These are phyloP conservation scores for Avena sativa DNA, from an alignment of 176 grass and related monocot genomes.

Conservation along the genomic window DNA sequence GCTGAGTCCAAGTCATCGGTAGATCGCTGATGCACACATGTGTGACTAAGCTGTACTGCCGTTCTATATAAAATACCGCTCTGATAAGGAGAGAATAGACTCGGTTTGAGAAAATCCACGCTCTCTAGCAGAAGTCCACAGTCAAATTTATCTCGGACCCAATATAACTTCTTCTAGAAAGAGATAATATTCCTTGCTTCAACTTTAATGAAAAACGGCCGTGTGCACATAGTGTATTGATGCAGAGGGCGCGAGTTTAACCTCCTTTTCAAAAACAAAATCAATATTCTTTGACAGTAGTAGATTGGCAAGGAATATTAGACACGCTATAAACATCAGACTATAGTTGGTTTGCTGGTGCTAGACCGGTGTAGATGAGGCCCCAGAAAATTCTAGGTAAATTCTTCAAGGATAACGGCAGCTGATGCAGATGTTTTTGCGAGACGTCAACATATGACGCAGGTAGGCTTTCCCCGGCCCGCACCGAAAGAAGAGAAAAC, in stretches of 20 bases:
- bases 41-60: no score
- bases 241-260: no score
- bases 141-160: background rate
- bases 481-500: background rate
- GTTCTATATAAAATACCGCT: no score
- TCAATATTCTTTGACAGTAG: background rate
- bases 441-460: constrained; percentile 26
- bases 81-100: no score
- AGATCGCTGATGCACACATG: no score
- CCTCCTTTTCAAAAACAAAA: no score
- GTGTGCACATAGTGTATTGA: no score
- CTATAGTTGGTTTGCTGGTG: constrained; percentile 43
- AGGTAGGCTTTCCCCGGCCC: background rate
- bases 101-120: background rate
- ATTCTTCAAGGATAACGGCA: constrained; percentile 16
- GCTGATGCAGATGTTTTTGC: background rate
- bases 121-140: background rate
- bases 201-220: no score
- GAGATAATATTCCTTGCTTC: no score
- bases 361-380: background rate
- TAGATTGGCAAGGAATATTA: background rate
- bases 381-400: background rate
- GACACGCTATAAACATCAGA: constrained; percentile 36
- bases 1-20: no score
- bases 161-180: background rate